Conservation (phyloP, 106 monocot genomes). For the Ottelia alismoides region DNA sequence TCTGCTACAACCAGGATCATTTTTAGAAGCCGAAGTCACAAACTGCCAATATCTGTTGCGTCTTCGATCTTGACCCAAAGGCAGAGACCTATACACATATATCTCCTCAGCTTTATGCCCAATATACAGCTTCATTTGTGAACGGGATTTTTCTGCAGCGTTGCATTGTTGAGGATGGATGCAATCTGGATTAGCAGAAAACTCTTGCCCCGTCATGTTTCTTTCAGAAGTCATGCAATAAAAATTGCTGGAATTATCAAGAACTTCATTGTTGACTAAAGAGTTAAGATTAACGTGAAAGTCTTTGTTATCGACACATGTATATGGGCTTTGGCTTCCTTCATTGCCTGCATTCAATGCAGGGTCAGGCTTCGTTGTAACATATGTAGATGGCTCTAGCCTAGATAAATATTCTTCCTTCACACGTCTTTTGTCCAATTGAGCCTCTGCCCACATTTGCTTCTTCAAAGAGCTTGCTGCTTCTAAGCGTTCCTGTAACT, state of each 20-base stretch:
- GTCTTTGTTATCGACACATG: conserved; percentile 24
- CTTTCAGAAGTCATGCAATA: conserved; percentile 29
- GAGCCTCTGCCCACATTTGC: conserved; percentile 97
- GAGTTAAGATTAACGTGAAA: conserved; percentile 25
- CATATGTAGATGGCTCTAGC: conserved; percentile 37
- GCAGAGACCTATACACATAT: conserved; percentile 86
- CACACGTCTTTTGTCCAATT: conserved; percentile 82
- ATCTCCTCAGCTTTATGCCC: conserved; percentile 90
- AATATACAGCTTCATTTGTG: conserved; percentile 78
- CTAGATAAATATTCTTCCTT: conserved; percentile 73
- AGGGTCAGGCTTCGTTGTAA: conserved; percentile 34
- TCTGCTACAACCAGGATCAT: conserved; percentile 86
- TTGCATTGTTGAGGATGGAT: conserved; percentile 38
- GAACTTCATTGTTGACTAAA: conserved; percentile 22
- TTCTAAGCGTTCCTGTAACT: conserved; percentile 93
- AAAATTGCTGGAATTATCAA: conserved; percentile 15
- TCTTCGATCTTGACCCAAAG: conserved; percentile 93
- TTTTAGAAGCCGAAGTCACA: conserved; percentile 74
- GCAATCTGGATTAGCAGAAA: conserved; percentile 28
- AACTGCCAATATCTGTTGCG: conserved; percentile 95
- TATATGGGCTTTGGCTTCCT: conserved; percentile 32
- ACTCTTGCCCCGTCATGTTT: conserved; percentile 41
- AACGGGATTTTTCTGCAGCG: conserved; percentile 63
- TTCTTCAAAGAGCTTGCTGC: conserved; percentile 96
- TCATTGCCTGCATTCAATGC: conserved; percentile 25